These are phyloP conservation scores for Exserohilum rostratum DNA, from an alignment of 2,329 filamentous ascomycete species.

Conservation along the genomic window DNA sequence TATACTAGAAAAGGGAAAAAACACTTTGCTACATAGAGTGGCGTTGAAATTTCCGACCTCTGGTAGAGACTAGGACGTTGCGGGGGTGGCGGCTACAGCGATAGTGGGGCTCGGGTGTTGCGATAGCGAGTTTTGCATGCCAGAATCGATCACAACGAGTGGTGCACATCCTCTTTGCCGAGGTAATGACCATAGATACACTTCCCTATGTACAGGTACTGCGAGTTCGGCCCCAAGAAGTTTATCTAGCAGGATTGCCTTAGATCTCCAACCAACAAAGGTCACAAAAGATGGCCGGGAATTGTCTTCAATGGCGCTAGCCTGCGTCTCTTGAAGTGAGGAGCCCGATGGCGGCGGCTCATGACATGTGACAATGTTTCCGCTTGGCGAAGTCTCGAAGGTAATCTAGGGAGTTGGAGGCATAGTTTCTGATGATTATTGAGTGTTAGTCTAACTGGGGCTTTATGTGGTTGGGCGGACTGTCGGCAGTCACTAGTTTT, in stretches of 20 bases:
- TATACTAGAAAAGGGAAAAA: constrained; percentile 4
- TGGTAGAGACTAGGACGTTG: neutral
- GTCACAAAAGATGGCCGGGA: neutral
- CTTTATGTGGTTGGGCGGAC: neutral
- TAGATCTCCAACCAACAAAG: neutral
- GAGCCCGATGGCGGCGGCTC: neutral
- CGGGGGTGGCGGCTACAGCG: neutral
- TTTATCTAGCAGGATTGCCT: constrained; percentile 3
- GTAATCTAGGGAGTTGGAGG: neutral
- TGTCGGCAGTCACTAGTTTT: neutral
- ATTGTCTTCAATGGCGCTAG: no score
- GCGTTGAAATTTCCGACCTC: neutral
- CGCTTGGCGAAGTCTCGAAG: neutral
- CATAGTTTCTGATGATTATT: neutral
- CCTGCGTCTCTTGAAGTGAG: no score
- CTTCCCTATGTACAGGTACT: constrained; percentile 6
- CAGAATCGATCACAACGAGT: constrained; percentile 2
- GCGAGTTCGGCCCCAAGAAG: neutral
- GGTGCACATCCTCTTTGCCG: neutral
- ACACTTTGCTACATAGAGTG: neutral
- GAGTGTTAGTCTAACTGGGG: neutral
- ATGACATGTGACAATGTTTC: neutral
- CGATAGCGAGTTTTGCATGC: neutral
- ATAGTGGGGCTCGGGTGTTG: neutral
- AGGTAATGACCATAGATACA: constrained; percentile 4